These are phyloP conservation scores for Plasmodium knowlesi DNA, from an alignment of 169 alveolate species.

Conservation along the genomic window DNA sequence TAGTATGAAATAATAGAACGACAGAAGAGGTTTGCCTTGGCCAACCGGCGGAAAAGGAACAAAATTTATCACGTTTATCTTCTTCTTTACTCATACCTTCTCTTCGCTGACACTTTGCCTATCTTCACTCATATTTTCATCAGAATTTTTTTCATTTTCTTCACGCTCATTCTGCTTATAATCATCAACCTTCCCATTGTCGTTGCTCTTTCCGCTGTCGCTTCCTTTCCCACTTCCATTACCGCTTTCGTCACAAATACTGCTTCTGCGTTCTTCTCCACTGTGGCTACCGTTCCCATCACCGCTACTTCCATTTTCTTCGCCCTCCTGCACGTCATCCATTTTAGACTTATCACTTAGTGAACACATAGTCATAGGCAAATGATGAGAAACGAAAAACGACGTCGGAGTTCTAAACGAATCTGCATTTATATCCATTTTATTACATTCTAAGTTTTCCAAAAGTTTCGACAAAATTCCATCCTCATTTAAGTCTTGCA, in stretches of 20 bases:
- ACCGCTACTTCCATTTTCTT: not conserved
- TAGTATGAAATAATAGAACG: not conserved
- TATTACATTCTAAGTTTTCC: conserved; percentile 48
- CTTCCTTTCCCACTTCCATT: not conserved
- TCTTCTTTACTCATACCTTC: not conserved
- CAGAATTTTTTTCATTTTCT: not conserved
- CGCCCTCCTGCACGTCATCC: not conserved
- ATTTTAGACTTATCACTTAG: conserved; percentile 23
- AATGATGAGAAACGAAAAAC: conserved; percentile 63
- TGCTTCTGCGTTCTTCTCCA: not conserved
- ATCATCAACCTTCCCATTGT: not conserved
- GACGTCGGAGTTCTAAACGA: conserved; percentile 72
- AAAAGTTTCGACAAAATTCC: conserved; percentile 24
- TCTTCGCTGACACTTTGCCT: conserved; percentile 10
- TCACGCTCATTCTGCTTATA: not conserved
- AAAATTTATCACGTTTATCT: not conserved
- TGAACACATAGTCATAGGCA: conserved; percentile 56
- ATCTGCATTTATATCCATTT: conserved; percentile 71
- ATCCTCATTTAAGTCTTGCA: conserved; percentile 57
- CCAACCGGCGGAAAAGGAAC: not conserved
- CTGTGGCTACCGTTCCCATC: not conserved
- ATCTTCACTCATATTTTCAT: conserved; percentile 12
- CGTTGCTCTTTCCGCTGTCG: not conserved
- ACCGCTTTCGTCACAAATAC: not conserved
- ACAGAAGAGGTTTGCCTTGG: not conserved